Base-by-base conservation (phyloP, 2,329 filamentous ascomycete genomes). In the Diplodia scrobiculata region DNA sequence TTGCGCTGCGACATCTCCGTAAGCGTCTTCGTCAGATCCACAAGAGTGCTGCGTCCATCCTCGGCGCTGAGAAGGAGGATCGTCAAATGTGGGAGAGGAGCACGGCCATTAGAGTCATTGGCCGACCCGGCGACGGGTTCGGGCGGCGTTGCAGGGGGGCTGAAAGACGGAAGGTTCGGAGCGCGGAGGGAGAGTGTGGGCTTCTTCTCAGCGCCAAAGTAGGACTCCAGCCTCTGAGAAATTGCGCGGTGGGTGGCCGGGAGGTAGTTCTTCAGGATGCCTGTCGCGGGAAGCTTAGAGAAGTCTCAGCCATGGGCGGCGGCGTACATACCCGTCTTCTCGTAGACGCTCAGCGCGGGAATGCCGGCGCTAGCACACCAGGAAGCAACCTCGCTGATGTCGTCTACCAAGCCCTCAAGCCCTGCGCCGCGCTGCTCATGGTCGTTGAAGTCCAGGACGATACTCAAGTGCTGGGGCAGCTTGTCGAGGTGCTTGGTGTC, bases 321-420 rank as follows among this genome's bases (percentile, higher is more conserved):
- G 51, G 41, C 36, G 13, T 11, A 71, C 84, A 60, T 82, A 96
- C 93, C 94, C 68, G 89, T 95, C 78, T 87, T 89, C 79, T 99
- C 95, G 75, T 99, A 99, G 32, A 99, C 84, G 58, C 92, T 97
- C 70, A 99, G 81, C 77, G 89, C 86, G 13, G 91, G 89, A 68
- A 99, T 96, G 7, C 92, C 92, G 27, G 91, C 91, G 73, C 92
- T 92, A 32, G 92, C 89, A 75, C 91, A 95, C 95, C 95, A 99
- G 2, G 94, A 94, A 21, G 91, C 88, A 68, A 99, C 85, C 76
- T 99, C 95, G 48, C 93, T 90, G 14, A 92, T 90, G 79, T 99
- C 92, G 72, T 96, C 91, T 73, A 98, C 87, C 68, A 99, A 79
- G 27, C 89, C 87, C 72, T 97, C 92, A 53, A 98, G 78, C 62